phyloP scores from a whole-genome alignment of 345 rosid species.

The Eucalyptus lansdowneana region DNA sequence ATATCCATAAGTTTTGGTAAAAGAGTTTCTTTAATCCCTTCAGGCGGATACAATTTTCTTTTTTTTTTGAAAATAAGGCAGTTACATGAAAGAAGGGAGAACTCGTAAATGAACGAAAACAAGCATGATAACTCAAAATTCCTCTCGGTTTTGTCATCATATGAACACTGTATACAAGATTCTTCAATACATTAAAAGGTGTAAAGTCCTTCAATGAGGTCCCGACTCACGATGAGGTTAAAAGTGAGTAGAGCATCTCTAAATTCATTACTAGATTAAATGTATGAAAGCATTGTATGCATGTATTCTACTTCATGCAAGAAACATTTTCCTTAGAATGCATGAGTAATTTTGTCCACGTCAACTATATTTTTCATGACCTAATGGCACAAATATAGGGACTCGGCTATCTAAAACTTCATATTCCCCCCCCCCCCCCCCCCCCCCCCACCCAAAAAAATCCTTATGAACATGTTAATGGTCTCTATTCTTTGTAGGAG shows the following conservation, averaged over 20 bases:
- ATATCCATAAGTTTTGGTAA: not conserved
- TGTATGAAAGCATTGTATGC: not conserved
- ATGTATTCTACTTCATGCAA: not conserved
- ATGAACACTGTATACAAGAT: not conserved
- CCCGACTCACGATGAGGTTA: not conserved
- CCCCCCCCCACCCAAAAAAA: not conserved
- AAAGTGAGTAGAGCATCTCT: not conserved
- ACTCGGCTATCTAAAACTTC: not conserved
- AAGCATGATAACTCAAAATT: not conserved
- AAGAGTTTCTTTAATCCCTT: not conserved
- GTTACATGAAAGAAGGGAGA: not conserved
- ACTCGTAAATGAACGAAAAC: not conserved
- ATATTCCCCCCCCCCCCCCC: rapidly evolving
- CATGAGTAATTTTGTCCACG: not conserved
- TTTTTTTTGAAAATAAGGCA: too few relatives aligned
- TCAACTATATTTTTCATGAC: not conserved
- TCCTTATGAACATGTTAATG: not conserved
- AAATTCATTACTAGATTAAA: not conserved
- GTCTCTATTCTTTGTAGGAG: not conserved
- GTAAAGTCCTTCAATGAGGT: not conserved
- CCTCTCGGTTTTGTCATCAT: not conserved
- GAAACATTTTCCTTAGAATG: not conserved
- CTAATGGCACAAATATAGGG: not conserved
- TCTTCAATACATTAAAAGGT: not conserved
- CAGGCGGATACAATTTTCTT: not conserved